Base-by-base conservation (phyloP, 192 early-diverging fungal species). In the Coemansia sp. region DNA sequence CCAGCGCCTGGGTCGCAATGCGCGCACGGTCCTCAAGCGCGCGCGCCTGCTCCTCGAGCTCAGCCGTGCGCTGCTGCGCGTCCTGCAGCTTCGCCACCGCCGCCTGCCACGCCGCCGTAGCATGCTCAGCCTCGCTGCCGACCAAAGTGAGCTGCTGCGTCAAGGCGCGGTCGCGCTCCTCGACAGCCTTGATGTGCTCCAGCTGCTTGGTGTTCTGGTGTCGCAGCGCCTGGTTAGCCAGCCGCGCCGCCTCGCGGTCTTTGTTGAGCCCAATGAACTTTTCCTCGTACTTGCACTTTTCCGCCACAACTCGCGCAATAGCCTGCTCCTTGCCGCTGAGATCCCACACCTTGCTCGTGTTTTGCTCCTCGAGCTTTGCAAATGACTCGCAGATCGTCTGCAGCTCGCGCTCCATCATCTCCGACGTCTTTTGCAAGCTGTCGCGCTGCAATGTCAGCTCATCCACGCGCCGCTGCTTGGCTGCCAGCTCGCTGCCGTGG, bases 261-360 rank as follows among this genome's bases (percentile, higher is more conserved):
- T 91, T 90, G 44, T 86, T 85, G 23, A 95, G 70, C 63, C 84
- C 83, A 9, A 81, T 85, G 53, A 91, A 94, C 68, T 94, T 98
- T 15, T 94, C 91, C 32, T 94, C 93, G 63, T 89, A 88, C 81
- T 93, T 94, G 61, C 88, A 86, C 82, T 89, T 94, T 74, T 98
- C 94, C 10, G 91, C 90, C n/a, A 90, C 66, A 3, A 94, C 77
- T 46, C 90, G 89, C 62, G 87, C 72, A 31, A 94, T 88, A 8
- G 91, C 87, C 63, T 94, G 92, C 73, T 94, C 91, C 80, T 92
- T 94, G 45, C 88, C 82, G 12, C 84, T 76, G 34, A 94, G 75
- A 69, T 92, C 88, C 64, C 94, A 87, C 4, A 94, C 91, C 63
- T 92, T 92, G 63, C 88, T 84, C 5, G 89, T 86, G 63, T 89